A percentile compares a stretch with the other conserved stretches of the same genome.
These are phyloP conservation scores for Coemansia sp. DNA, from an alignment of 192 early-diverging fungal species.

Conservation along the genomic window DNA sequence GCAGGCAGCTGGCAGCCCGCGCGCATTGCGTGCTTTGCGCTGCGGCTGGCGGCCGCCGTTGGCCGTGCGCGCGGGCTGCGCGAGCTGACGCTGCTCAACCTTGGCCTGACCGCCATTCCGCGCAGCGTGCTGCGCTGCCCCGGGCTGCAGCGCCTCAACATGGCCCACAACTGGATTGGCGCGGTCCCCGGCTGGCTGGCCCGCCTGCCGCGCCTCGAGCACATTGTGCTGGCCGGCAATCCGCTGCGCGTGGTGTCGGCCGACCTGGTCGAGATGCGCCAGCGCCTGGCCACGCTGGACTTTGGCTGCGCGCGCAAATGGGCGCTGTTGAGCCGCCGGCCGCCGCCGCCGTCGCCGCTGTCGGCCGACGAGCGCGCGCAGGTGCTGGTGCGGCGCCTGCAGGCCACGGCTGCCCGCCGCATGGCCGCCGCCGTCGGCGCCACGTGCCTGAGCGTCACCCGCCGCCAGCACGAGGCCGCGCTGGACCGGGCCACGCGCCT, in stretches of 20 bases:
- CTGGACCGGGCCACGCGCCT: conserved; percentile 32
- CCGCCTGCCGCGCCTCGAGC: conserved; percentile 25
- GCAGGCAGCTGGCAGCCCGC: conserved; percentile 17
- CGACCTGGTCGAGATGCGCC: conserved; percentile 47
- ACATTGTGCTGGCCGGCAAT: conserved; percentile 33
- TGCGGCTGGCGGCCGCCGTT: conserved; percentile 24
- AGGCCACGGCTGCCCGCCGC: conserved; percentile 25
- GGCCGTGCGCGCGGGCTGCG: conserved; percentile 23
- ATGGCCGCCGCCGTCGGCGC: conserved; percentile 38
- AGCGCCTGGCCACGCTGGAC: conserved; percentile 31
- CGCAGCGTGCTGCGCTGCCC: conserved; percentile 11
- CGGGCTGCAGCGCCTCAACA: conserved; percentile 36
- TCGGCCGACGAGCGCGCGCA: conserved; percentile 16
- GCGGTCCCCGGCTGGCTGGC: conserved; percentile 38
- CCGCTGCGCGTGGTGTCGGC: conserved; percentile 38
- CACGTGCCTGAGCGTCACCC: conserved; percentile 27
- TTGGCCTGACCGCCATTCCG: conserved; percentile 34
- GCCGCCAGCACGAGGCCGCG: conserved; percentile 43
- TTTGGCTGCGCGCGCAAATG: conserved; percentile 25
- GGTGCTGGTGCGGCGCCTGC: conserved; percentile 21
- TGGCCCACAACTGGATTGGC: conserved; percentile 52
- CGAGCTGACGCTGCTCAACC: conserved; percentile 36
- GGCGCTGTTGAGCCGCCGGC: conserved; percentile 26
- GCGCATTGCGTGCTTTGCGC: conserved; percentile 34
- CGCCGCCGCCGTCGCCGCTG: conserved; percentile 9